Evolutionary conservation across 1,139 yeast species (phyloP).

Genomic region (Diutina neorugosa): DNA sequence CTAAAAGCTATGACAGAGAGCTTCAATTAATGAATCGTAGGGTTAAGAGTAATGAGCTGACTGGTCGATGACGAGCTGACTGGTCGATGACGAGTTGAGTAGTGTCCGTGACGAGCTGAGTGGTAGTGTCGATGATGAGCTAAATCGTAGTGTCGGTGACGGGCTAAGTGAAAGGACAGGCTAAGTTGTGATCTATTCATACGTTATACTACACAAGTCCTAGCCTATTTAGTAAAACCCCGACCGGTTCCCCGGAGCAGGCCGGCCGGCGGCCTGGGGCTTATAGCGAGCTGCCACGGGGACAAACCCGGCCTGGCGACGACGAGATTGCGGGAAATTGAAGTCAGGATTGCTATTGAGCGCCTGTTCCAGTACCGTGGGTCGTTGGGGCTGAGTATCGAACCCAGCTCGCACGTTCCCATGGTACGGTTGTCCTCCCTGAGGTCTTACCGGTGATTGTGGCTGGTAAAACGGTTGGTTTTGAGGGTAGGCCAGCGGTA

Average conservation of each 20-base stretch:
- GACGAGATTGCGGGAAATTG: background rate
- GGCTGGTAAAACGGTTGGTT: background rate
- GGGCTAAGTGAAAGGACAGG: too few species aligned
- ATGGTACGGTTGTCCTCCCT: background rate
- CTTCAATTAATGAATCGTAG: too few species aligned
- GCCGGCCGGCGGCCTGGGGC: slow-evolving; percentile 2
- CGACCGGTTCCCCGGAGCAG: background rate
- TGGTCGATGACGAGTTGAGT: too few species aligned
- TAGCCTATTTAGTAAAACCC: background rate
- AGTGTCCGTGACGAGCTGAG: too few species aligned
- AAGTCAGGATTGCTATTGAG: slow-evolving; percentile 1
- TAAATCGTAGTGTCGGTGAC: too few species aligned
- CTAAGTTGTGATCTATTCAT: background rate
- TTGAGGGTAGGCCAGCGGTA: background rate
- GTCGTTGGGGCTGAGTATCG: background rate
- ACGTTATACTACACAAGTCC: background rate
- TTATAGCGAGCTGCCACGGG: slow-evolving; percentile 2
- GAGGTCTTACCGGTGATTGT: background rate
- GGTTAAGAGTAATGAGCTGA: too few species aligned
- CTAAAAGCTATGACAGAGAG: too few species aligned
- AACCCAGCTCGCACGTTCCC: background rate
- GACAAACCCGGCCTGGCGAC: background rate
- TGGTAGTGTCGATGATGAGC: too few species aligned
- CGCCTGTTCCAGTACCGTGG: background rate
- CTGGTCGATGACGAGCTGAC: too few species aligned